phyloP scores from a whole-genome alignment of 2,329 filamentous ascomycete species.

The Exophiala sp. region DNA sequence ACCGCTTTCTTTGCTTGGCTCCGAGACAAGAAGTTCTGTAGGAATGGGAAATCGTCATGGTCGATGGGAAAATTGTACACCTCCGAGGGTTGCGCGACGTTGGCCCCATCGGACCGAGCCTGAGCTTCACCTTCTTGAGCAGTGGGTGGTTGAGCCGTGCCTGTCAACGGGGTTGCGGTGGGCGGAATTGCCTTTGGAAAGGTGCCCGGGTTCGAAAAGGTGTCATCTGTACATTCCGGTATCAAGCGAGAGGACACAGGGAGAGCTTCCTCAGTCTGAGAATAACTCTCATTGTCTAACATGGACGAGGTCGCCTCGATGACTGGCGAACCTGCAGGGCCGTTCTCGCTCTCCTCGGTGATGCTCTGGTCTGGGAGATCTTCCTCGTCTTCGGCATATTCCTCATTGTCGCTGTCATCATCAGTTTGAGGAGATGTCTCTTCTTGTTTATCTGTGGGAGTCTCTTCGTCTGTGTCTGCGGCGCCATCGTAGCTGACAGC shows the following conservation, averaged over 20 bases:
- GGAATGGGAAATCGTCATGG: slow-evolving; percentile 28
- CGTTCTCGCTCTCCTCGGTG: too few species aligned
- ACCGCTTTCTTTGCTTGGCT: slow-evolving; percentile 21
- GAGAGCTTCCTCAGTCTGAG: background rate
- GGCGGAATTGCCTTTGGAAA: background rate
- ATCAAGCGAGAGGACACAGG: background rate
- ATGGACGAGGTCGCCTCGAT: too few species aligned
- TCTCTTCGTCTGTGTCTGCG: too few species aligned
- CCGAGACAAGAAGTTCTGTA: slow-evolving; percentile 26
- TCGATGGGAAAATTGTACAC: slow-evolving; percentile 5
- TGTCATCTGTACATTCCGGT: too few species aligned
- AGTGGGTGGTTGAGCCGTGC: background rate
- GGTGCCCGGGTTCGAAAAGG: too few species aligned
- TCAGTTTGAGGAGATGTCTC: too few species aligned
- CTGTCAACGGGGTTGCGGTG: background rate
- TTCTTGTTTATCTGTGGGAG: background rate
- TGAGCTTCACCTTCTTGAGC: background rate
- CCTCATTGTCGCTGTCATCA: background rate
- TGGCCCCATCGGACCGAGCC: background rate
- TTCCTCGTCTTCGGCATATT: too few species aligned
- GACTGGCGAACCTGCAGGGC: too few species aligned
- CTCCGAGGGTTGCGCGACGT: background rate
- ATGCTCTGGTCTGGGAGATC: too few species aligned
- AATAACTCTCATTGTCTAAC: too few species aligned
- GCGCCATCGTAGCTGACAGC: slow-evolving; percentile 2